Conservation (phyloP, 768 basidiomycete genomes). For the Porphyrellus cyaneotinctus region DNA sequence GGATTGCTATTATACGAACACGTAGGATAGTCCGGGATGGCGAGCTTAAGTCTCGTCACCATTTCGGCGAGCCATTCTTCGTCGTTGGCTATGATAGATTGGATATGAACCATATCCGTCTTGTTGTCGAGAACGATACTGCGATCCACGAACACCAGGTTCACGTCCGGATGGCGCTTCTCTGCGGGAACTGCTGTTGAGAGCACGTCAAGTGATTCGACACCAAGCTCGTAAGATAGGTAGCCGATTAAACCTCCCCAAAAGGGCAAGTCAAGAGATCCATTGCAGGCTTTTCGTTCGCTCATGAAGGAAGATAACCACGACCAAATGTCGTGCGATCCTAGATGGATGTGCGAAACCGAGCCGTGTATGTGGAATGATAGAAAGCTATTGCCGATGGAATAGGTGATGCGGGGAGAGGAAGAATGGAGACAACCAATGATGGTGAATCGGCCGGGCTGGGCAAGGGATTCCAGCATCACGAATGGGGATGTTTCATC, state of each 20-base stretch:
- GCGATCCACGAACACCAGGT: constrained; percentile 73
- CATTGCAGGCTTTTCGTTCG: constrained; percentile 42
- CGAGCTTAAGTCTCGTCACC: constrained; percentile 15
- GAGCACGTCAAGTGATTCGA: constrained; percentile 48
- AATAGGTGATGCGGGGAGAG: constrained; percentile 57
- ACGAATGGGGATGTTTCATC: constrained; percentile 62
- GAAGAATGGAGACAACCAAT: constrained; percentile 55
- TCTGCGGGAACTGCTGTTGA: constrained; percentile 27
- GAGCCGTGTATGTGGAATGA: constrained; percentile 39
- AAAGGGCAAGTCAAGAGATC: constrained; percentile 58
- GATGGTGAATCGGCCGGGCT: constrained; percentile 72
- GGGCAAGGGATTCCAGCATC: constrained; percentile 71
- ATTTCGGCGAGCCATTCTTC: constrained; percentile 56
- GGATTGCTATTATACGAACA: constrained; percentile 11
- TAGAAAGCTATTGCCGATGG: constrained; percentile 47
- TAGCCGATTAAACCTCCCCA: constrained; percentile 82
- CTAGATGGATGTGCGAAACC: constrained; percentile 40
- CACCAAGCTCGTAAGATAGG: constrained; percentile 77
- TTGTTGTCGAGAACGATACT: constrained; percentile 64
- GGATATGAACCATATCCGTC: constrained; percentile 51
- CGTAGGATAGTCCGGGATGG: constrained; percentile 11
- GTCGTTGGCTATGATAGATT: constrained; percentile 60
- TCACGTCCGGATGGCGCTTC: constrained; percentile 62
- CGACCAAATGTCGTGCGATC: constrained; percentile 59
- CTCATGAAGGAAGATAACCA: constrained; percentile 75